Evolutionary conservation across 768 basidiomycete species (phyloP), one percentile per base, ranked within the genome.

Genomic region (Boletus rex-veris): DNA sequence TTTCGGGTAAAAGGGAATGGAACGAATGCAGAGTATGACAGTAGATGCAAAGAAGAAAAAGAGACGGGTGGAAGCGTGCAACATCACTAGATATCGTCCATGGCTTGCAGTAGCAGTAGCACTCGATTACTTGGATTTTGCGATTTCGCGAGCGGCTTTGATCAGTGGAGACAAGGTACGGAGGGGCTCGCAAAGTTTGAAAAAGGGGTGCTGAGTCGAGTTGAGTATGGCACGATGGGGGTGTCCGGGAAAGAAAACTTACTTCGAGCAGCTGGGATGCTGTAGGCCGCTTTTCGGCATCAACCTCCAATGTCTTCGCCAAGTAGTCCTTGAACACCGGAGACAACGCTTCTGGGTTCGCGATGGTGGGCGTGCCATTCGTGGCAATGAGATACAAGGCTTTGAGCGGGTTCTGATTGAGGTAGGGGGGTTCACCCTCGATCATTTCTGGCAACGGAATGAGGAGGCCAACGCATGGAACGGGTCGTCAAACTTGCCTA

Each of bases 331-430:
- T 85, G 76, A 99, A 98, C 15, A 89, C 78, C 0, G 83, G 64
- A 3, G 86, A 88, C 33, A 89, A 72, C 48, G 79, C 74, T 64
- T 87, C 87, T 9, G 95, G 95, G 70, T 97, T 98, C 50, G 92
- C 89, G 60, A 99, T 93, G 48, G 88, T 89, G 0, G 97, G 97
- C 21, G 96, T 98, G 26, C 97, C 96, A 62, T 98, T 98, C 9
- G 96, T 99, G 3, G 96, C 96, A 63, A 99, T 99, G 45, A 99
- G 83, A 71, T 98, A 99, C 41, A 99, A 75, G 3, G 97, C 97
- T 70, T 97, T 98, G 48, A 97, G 77, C 0, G 95, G 94, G 73
- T 96, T 96, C 76, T 97, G 94, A 68, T 95, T 95, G 35, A 96
- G 80, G 64, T 97, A 97, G 21, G 94, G 94, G 0, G 94, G 94